phyloP scores from a whole-genome alignment of 78 protist genomes.

The Trichosphaerium sp. region DNA sequence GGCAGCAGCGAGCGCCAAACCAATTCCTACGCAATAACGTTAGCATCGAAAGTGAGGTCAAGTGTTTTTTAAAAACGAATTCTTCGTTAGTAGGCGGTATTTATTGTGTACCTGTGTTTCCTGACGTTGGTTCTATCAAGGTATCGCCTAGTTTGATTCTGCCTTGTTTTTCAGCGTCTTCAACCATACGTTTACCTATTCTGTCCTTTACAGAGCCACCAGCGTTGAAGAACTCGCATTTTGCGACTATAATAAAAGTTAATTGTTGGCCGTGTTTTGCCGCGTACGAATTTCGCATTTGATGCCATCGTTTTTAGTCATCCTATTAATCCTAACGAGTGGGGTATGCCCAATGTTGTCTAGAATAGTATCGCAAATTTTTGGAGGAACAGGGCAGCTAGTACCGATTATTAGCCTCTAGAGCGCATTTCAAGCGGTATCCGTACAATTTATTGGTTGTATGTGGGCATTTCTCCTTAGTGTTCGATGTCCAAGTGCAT shows the following conservation, averaged over 20 bases:
- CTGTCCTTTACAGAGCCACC: conserved; percentile 94
- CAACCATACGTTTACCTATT: conserved; percentile 77
- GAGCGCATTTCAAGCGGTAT: not conserved
- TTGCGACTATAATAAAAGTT: conserved; percentile 46
- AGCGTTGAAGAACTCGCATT: conserved; percentile 93
- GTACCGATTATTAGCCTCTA: not conserved
- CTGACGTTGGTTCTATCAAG: conserved; percentile 93
- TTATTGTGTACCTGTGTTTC: conserved; percentile 97
- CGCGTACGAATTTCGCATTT: conserved; percentile 70
- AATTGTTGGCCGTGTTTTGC: not conserved
- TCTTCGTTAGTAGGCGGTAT: not conserved
- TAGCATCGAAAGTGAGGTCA: not conserved
- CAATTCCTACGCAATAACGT: too few species aligned
- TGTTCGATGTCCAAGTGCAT: conserved; percentile 27
- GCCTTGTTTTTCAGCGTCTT: conserved; percentile 83
- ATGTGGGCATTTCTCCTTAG: conserved; percentile 2
- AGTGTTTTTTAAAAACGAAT: not conserved
- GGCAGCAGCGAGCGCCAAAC: conserved; percentile 89
- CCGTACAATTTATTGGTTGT: conserved; percentile 19
- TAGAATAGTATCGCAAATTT: conserved; percentile 42
- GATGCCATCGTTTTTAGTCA: conserved; percentile 62
- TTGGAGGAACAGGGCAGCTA: conserved; percentile 9
- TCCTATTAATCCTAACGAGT: conserved; percentile 63
- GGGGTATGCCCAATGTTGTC: conserved; percentile 92
- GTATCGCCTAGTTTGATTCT: conserved; percentile 79